Base-by-base conservation (phyloP, 306 rosid genomes). In the Elaeagnus macrophylla region DNA sequence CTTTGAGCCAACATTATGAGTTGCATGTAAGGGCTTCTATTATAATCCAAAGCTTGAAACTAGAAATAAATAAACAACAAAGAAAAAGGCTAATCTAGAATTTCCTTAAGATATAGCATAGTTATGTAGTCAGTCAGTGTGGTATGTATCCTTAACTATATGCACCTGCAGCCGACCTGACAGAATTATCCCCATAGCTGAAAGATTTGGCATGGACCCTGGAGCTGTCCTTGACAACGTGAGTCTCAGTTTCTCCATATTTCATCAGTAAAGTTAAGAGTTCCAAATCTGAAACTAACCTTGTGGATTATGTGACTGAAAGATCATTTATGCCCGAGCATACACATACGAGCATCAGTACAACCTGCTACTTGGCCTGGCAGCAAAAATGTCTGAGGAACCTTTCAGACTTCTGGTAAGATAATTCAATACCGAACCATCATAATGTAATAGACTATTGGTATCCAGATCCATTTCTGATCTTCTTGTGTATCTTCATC, bases 291-390 rank as follows among this genome's bases (percentile, higher is more conserved):
- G 46, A 60, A 61, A 60, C 73, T 70, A 62, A 77, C 44, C 15
- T 48, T 48, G 3, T 43, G 48, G 37, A 6, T 69, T 56, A 37
- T 54, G 57, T 75, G 54, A 57, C 57, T 74, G 12, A 65, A 51
- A 90, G 97, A 90, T 90, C 69, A 80, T 90, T 43, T 90, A 90
- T 73, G 97, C 95, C 60, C 97, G 95, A 53, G 97, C 97, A 44
- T 90, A 83, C 60, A 90, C 95, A 3, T 90, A 90, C 12, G 97
- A 90, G 78, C 97, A 90, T 70, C 97, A 90, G 72, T 73, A 66
- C 56, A 86, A 78, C 66, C 95, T 90, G 67, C 86, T 90, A 45
- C 91, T 90, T 35, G 97, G 94, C 44, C 79, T 90, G 60, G 97
- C 97, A 14, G 95, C 97, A 35, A 90, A 90, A 61, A 90, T 90